Percentiles rank a stretch among this genome's conserved stretches.
phyloP scores from a whole-genome alignment of 768 basidiomycete species.

The Phanerochaete carnosa region DNA sequence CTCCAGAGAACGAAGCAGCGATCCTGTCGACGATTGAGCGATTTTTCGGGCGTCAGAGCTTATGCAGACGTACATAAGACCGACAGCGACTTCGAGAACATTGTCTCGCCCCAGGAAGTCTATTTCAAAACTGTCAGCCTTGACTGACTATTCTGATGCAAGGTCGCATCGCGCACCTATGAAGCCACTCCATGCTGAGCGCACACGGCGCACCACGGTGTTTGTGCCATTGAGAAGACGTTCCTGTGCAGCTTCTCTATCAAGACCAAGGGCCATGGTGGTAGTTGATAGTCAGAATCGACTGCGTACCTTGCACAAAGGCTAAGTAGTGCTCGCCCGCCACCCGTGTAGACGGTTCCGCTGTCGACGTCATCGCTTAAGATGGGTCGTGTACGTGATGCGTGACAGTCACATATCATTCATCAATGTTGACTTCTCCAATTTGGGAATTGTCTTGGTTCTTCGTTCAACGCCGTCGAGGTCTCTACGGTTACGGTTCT shows the following conservation, averaged over 20 bases:
- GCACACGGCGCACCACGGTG: slow-evolving; percentile 7
- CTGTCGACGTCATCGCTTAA: neutral
- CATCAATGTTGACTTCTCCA: neutral
- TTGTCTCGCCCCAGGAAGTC: slow-evolving; percentile 34
- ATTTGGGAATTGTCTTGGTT: slow-evolving; percentile 1
- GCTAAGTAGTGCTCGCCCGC: neutral
- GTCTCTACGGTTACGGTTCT: neutral
- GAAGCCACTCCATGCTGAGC: slow-evolving; percentile 11
- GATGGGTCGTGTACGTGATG: neutral
- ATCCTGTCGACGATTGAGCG: slow-evolving; percentile 13
- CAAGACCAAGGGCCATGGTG: slow-evolving; percentile 6
- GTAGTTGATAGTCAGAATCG: neutral
- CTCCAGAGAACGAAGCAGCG: slow-evolving; percentile 37
- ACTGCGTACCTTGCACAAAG: neutral
- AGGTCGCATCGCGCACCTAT: slow-evolving; percentile 6
- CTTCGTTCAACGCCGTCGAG: neutral
- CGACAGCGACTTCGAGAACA: slow-evolving; percentile 44
- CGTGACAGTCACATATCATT: neutral
- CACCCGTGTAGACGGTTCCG: neutral
- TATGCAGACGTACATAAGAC: slow-evolving; percentile 30
- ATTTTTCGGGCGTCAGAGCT: neutral
- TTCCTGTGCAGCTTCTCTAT: slow-evolving; percentile 9
- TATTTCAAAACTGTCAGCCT: neutral
- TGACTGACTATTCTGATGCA: neutral
- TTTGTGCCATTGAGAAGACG: slow-evolving; percentile 3